A percentile compares a stretch with the other conserved stretches of the same genome.
Conservation (phyloP, 2,329 filamentous ascomycete species). For the Aureobasidium leucospermi region DNA sequence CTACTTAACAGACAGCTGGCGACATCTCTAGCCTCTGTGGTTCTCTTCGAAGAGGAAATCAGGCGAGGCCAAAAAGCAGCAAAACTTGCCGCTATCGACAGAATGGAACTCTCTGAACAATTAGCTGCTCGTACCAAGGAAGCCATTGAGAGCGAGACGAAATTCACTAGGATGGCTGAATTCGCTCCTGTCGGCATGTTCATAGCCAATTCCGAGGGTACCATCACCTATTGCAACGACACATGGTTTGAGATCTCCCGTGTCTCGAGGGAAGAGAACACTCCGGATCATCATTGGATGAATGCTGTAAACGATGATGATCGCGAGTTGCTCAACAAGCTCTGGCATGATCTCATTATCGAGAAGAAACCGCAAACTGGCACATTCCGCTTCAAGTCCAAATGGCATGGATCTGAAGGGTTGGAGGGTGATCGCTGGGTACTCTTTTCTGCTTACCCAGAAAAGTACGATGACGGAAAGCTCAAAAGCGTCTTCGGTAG, state of each 20-base stretch:
- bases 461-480: slow-evolving; percentile 55
- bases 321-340: slow-evolving; percentile 47
- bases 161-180: slow-evolving; percentile 78
- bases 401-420: slow-evolving; percentile 53
- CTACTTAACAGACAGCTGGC: slow-evolving; percentile 68
- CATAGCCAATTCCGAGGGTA: slow-evolving; percentile 64
- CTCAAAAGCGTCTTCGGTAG: slow-evolving; percentile 72
- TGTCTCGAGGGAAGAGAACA: slow-evolving; percentile 15
- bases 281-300: slow-evolving; percentile 52
- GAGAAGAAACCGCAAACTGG: slow-evolving; percentile 57
- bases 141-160: slow-evolving; percentile 58
- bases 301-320: slow-evolving; percentile 64
- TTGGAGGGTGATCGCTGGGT: slow-evolving; percentile 61
- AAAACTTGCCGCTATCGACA: slow-evolving; percentile 65
- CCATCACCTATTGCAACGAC: slow-evolving; percentile 74
- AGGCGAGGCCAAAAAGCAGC: slow-evolving; percentile 66
- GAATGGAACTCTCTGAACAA: slow-evolving; percentile 69
- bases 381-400: slow-evolving; percentile 68
- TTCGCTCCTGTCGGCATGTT: slow-evolving; percentile 80
- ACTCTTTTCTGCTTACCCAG: slow-evolving; percentile 67
- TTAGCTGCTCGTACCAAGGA: slow-evolving; percentile 55
- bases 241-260: slow-evolving; percentile 65
- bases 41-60: slow-evolving; percentile 78
- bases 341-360: slow-evolving; percentile 59
- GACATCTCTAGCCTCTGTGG: slow-evolving; percentile 73